Percentiles rank a stretch among this genome's conserved stretches.
Evolutionary conservation across 208 protist genomes (phyloP).

Genomic region (Borovskyia barvae): DNA sequence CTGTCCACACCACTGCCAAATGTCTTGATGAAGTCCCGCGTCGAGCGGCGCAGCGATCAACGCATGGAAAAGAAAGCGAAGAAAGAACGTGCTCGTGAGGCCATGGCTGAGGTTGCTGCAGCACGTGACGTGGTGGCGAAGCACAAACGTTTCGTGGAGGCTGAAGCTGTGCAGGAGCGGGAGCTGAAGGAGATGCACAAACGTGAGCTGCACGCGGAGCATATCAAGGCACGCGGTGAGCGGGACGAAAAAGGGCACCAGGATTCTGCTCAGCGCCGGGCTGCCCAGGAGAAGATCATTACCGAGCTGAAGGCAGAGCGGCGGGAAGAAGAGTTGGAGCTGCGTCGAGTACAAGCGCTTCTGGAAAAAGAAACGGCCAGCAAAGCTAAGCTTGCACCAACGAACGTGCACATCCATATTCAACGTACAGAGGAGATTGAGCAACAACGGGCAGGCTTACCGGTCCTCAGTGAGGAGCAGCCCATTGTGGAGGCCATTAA

Average conservation of each 20-base stretch:
- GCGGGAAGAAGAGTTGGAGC: constrained; percentile 21
- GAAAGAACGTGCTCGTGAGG: constrained; percentile 54
- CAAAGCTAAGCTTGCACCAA: constrained; percentile 33
- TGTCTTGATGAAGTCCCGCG: constrained; percentile 53
- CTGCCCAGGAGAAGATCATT: constrained; percentile 48
- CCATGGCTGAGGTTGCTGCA: constrained; percentile 49
- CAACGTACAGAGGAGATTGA: constrained; percentile 56
- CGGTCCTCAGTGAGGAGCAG: constrained; percentile 88
- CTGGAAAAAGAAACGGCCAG: constrained; percentile 37
- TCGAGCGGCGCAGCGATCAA: constrained; percentile 55
- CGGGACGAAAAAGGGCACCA: constrained; percentile 44
- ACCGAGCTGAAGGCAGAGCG: constrained; percentile 23
- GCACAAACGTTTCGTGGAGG: constrained; percentile 59
- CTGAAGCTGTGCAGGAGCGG: constrained; percentile 41
- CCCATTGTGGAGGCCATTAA: constrained; percentile 90
- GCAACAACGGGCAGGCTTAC: constrained; percentile 61
- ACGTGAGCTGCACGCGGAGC: constrained; percentile 53
- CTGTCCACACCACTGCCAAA: constrained; percentile 69
- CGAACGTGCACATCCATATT: constrained; percentile 69
- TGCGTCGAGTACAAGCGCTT: constrained; percentile 20
- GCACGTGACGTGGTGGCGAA: constrained; percentile 49
- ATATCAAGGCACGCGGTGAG: constrained; percentile 44
- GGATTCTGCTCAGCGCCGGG: constrained; percentile 25
- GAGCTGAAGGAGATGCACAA: constrained; percentile 65
- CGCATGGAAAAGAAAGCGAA: constrained; percentile 72